phyloP scores from a whole-genome alignment of 139 green algal species.

The Chlorella sp. region DNA sequence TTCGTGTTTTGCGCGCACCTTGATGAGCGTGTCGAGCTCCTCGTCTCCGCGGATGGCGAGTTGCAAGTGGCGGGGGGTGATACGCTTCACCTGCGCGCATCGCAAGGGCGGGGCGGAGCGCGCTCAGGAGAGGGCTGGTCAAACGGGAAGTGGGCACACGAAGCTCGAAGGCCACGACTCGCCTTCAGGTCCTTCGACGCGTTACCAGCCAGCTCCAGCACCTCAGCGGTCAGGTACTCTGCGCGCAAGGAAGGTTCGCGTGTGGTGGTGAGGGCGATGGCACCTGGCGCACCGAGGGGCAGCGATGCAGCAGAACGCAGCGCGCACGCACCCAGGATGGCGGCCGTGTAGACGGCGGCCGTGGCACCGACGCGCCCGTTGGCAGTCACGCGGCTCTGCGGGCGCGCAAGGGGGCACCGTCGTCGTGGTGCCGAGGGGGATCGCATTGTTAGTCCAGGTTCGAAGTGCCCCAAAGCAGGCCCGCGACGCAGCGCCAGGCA shows the following conservation, averaged over 20 bases:
- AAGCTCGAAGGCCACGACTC: background rate
- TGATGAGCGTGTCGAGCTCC: constrained; percentile 99
- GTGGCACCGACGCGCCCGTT: constrained; percentile 97
- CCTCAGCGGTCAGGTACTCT: constrained; percentile 93
- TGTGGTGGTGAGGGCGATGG: background rate
- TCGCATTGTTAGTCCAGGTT: constrained; percentile 2
- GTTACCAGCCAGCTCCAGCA: constrained; percentile 98
- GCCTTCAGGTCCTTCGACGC: constrained; percentile 99
- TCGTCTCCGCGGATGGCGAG: constrained; percentile 98
- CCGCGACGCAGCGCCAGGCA: background rate
- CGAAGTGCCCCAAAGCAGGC: background rate
- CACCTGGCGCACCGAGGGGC: background rate
- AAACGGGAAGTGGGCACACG: background rate
- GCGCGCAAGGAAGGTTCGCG: no score
- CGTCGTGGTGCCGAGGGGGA: background rate
- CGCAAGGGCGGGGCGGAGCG: background rate
- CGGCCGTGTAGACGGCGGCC: constrained; percentile 96
- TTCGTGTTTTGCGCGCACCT: no score
- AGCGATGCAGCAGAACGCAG: no score
- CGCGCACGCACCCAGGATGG: constrained; percentile 78
- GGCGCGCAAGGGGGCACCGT: background rate
- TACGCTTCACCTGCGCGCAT: constrained; percentile 91
- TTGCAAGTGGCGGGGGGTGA: constrained; percentile 97
- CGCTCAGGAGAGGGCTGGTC: background rate
- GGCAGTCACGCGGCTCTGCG: constrained; percentile 75